A percentile compares a stretch with the other conserved stretches of the same genome.
These are phyloP conservation scores for Babesia bovis DNA, from an alignment of 169 alveolate species.

Conservation along the genomic window DNA sequence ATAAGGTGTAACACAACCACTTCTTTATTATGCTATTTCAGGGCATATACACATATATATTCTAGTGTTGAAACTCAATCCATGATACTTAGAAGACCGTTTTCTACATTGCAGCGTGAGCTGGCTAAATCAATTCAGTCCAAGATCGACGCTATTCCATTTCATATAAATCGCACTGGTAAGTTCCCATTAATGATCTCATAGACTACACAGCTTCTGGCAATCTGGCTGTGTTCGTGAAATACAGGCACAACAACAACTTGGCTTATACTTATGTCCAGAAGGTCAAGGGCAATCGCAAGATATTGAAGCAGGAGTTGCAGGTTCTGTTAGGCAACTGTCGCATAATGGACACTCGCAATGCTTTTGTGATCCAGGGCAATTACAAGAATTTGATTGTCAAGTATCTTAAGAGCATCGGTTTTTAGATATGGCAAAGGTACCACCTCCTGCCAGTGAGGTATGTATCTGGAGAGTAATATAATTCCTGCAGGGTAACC, in stretches of 20 bases:
- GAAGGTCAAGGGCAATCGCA: conserved; percentile 73
- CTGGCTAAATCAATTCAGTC: conserved; percentile 6
- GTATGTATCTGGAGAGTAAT: not conserved
- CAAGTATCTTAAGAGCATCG: conserved; percentile 56
- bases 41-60: too few species aligned
- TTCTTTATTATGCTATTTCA: too few species aligned
- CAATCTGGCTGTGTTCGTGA: conserved; percentile 77
- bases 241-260: conserved; percentile 70
- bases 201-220: conserved; percentile 66
- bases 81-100: too few species aligned
- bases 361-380: conserved; percentile 69
- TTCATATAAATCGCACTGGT: conserved; percentile 77
- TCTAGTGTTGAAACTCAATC: too few species aligned
- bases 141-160: conserved; percentile 68
- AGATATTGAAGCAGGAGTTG: conserved; percentile 67
- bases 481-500: not conserved
- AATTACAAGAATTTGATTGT: conserved; percentile 69
- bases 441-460: not conserved
- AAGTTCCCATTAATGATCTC: not conserved
- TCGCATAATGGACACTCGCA: conserved; percentile 64
- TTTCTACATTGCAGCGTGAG: conserved; percentile 26
- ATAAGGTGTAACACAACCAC: too few species aligned
- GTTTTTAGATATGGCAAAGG: conserved; percentile 24
- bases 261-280: conserved; percentile 72
- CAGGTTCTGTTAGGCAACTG: conserved; percentile 64